phyloP scores from a whole-genome alignment of 805 yeast species.

The Schwanniomyces occidentalis region DNA sequence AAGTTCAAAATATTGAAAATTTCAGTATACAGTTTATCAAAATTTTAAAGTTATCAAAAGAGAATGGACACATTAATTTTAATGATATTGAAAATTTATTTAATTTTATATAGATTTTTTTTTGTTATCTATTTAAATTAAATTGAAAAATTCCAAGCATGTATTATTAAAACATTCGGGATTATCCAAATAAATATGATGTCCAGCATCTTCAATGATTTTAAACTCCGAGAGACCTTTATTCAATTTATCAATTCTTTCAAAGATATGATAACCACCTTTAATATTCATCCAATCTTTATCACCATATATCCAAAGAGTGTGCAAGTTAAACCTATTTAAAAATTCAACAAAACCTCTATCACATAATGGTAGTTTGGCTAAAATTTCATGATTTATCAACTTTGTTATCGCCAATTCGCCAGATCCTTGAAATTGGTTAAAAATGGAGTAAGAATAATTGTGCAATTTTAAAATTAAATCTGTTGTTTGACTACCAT shows the following conservation, averaged over 20 bases:
- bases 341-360: slow-evolving; percentile 36
- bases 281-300: slow-evolving; percentile 45
- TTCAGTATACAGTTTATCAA: slow-evolving; percentile 5
- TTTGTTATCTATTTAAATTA: neutral
- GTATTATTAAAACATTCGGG: slow-evolving; percentile 30
- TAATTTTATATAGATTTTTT: slow-evolving; percentile 2
- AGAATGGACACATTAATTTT: slow-evolving; percentile 2
- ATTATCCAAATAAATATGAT: slow-evolving; percentile 44
- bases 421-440: slow-evolving; percentile 45
- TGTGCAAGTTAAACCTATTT: slow-evolving; percentile 19
- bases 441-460: slow-evolving; percentile 42
- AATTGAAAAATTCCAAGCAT: slow-evolving; percentile 23
- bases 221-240: slow-evolving; percentile 18
- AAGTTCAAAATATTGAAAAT: slow-evolving; percentile 1
- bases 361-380: slow-evolving; percentile 40
- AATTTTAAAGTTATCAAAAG: slow-evolving; percentile 1
- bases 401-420: slow-evolving; percentile 44
- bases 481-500: slow-evolving; percentile 9
- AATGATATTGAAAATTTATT: slow-evolving; percentile 5
- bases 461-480: slow-evolving; percentile 37
- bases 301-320: slow-evolving; percentile 42
- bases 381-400: slow-evolving; percentile 40
- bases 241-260: slow-evolving; percentile 20
- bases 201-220: slow-evolving; percentile 38
- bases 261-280: slow-evolving; percentile 37